Base-by-base conservation (phyloP, 345 rosid species). In the Fremontodendron californicum region DNA sequence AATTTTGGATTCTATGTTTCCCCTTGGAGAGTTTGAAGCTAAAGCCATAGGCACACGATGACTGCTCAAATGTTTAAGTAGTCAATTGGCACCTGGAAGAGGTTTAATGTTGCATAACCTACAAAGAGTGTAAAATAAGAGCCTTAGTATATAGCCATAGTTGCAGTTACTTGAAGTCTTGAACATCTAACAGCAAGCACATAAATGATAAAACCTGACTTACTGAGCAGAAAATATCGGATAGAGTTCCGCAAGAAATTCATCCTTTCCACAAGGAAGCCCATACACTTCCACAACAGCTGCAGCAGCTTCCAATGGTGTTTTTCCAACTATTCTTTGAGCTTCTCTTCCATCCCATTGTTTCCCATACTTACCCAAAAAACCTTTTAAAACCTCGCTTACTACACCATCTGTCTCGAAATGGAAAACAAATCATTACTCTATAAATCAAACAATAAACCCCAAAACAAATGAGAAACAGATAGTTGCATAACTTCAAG, bases 311-410 rank as follows among this genome's bases (percentile, higher is more conserved):
- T 93, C 99, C 46, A 80, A 60, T 21, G 94, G 94, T 46, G 96
- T 92, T 77, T 85, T 88, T 18, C 99, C 98, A 35, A 86, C 85
- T 43, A 88, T 81, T 61, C 82, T 87, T 42, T 62, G 85, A 27
- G 83, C 81, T 85, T 95, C 97, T 85, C 98, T 93, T 42, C 97
- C 98, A 79, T 95, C 99, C 99, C 99, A 95, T 58, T 90, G 82
- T 60, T 93, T 95, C 68, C 98, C 98, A 81, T 88, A 92, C 81
- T 87, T 95, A 54, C 79, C 81, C 83, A 95, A 70, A 78, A 76
- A 82, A 19, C 79, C 85, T 82, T 86, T 93, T 81, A 93, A 84
- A 60, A 95, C 82, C 46, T 92, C 92, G 54, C 80, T 77, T 21
- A 90, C 87, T 27, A 93, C 74, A 46, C 91, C 91, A 83, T 92